Evolutionary conservation across 164 flowering plant genomes (phyloP), one percentile per base, ranked within the genome.

Genomic region (Chloranthus sessilifolius): DNA sequence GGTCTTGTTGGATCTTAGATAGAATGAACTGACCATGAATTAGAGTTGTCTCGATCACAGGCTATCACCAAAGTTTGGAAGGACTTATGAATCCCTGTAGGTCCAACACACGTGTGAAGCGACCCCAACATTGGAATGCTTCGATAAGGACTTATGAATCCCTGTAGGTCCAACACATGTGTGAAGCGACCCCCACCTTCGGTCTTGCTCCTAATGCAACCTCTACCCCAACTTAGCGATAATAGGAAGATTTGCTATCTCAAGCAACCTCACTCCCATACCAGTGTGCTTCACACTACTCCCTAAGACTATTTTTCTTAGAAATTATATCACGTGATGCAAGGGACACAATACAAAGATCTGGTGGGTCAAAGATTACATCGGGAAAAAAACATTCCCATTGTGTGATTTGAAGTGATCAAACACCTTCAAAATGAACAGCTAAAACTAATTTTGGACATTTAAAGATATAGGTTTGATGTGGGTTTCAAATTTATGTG

Each of bases 211-310:
- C 12, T 33, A 12, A 7, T 33, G 36, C 36, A 33, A 33, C 12
- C 36, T 33, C 36, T 12, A 33, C 36, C 36, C 36, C 36, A 33
- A 33, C n/a, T n/a, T n/a, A n/a, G n/a, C 36, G 36, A 33, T 33
- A 33, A 33, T 7, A 12, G 36, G 8, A 33, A 33, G 36, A 33
- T 33, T 33, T 33, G 36, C 36, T 33, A 33, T 33, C 36, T 33
- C 36, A 33, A 33, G 36, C 36, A 12, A 33, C 36, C 36, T 33
- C n/a, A n/a, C n/a, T n/a, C n/a, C n/a, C n/a, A n/a, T n/a, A n/a
- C n/a, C n/a, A 33, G 36, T 12, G 8, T 12, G 36, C 36, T 33
- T 33, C 36, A 12, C 36, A 33, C 12, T 7, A 7, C 12, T 12
- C 7, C 36, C 36, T 12, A n/a, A n/a, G n/a, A n/a, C n/a, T n/a